Conservation (phyloP, 2,329 filamentous ascomycete species). For the Rutstroemia sp. region DNA sequence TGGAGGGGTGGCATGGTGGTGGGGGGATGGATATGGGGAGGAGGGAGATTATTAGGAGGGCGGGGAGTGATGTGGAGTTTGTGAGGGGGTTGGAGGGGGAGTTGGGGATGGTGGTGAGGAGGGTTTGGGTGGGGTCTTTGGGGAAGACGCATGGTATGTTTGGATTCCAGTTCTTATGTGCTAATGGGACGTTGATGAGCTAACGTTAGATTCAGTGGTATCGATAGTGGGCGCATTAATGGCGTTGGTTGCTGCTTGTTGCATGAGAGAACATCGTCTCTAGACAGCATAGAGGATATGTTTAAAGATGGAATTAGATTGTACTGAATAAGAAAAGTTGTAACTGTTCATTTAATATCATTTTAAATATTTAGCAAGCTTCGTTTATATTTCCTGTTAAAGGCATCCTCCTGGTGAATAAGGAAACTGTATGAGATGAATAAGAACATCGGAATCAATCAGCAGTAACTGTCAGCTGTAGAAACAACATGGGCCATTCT, state of each 20-base stretch:
- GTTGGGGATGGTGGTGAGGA: too few relatives aligned
- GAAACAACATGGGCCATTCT: too few relatives aligned
- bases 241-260: conserved; percentile 1
- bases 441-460: too few relatives aligned
- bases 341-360: too few relatives aligned
- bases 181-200: neutral
- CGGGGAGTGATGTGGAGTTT: conserved; percentile 15
- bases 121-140: too few relatives aligned
- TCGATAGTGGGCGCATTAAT: neutral
- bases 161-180: neutral
- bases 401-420: too few relatives aligned
- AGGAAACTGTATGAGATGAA: too few relatives aligned
- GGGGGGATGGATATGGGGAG: neutral
- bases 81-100: neutral
- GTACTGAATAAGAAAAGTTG: too few relatives aligned
- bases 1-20: conserved; percentile 10
- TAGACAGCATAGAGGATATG: neutral
- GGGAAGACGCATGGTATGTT: too few relatives aligned
- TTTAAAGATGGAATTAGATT: neutral
- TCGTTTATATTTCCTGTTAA: too few relatives aligned
- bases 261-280: neutral
- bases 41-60: conserved; percentile 15
- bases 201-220: neutral
- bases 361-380: too few relatives aligned
- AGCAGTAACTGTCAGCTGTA: too few relatives aligned